Percentiles rank a stretch among this genome's conserved stretches.
Evolutionary conservation across 345 rosid species (phyloP).

Genomic region (Eucalyptus pumila): DNA sequence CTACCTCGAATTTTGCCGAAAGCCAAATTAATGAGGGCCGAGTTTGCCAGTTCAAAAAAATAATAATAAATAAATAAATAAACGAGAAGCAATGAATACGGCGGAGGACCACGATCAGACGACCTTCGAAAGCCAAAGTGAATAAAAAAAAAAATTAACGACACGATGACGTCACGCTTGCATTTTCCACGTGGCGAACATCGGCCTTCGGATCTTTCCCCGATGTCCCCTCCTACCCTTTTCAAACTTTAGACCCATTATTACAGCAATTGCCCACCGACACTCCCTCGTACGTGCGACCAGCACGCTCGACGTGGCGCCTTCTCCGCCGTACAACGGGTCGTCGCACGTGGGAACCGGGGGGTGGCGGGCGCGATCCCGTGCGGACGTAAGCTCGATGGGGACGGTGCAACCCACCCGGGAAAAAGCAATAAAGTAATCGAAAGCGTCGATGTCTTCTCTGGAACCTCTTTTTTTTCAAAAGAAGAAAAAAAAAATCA

Average conservation of each 20-base stretch:
- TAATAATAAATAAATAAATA: not conserved
- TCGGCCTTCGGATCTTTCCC: not conserved
- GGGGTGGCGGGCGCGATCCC: not conserved
- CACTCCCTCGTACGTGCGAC: constrained; percentile 10
- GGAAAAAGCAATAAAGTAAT: not conserved
- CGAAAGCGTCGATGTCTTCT: not conserved
- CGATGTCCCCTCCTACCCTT: not conserved
- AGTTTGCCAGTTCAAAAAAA: not conserved
- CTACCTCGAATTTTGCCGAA: not conserved
- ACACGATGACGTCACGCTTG: not conserved
- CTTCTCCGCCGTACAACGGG: not conserved
- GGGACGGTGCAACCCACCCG: constrained; percentile 16
- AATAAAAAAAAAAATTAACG: not conserved
- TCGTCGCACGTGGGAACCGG: constrained; percentile 3
- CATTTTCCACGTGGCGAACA: not conserved
- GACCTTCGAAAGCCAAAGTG: not conserved
- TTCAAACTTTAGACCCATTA: not conserved
- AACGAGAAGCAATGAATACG: not conserved
- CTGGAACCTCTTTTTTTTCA: not conserved
- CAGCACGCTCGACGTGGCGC: constrained; percentile 21
- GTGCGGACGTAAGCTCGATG: constrained; percentile 12
- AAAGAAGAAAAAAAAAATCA: too few species aligned
- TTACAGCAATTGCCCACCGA: constrained; percentile 15
- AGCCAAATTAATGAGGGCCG: not conserved
- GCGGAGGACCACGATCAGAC: not conserved